A percentile compares a stretch with the other conserved stretches of the same genome.
Conservation (phyloP, 495 filamentous ascomycete genomes). For the Talaromyces proteolyticus region DNA sequence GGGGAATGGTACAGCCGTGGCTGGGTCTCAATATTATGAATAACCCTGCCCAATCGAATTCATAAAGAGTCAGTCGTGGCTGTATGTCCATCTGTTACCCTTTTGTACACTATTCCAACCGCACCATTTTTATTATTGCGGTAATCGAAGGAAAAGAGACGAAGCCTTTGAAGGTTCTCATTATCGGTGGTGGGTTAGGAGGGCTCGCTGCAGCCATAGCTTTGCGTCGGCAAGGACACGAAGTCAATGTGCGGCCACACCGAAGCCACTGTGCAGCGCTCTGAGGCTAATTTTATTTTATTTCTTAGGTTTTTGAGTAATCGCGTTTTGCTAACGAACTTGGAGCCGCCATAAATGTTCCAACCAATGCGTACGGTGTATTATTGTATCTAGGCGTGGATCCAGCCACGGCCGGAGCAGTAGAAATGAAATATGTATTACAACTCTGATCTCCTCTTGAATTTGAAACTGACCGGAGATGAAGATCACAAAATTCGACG, state of each 20-base stretch:
- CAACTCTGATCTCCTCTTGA: background rate
- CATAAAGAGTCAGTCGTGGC: no score
- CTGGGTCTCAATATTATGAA: no score
- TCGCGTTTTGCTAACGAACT: constrained; percentile 46
- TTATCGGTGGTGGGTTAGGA: constrained; percentile 54
- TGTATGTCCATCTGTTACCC: no score
- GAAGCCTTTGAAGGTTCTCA: constrained; percentile 26
- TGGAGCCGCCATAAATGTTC: constrained; percentile 51
- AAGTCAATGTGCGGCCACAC: constrained; percentile 34
- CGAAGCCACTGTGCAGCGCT: background rate
- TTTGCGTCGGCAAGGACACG: constrained; percentile 46
- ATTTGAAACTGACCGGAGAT: background rate
- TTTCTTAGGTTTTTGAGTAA: constrained; percentile 50
- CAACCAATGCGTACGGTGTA: constrained; percentile 48
- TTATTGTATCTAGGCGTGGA: constrained; percentile 37
- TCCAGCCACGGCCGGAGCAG: constrained; percentile 25
- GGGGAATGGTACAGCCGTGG: no score
- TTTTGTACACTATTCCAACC: no score
- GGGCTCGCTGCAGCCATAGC: constrained; percentile 49
- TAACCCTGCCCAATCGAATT: no score
- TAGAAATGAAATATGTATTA: constrained; percentile 14
- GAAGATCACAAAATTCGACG: background rate
- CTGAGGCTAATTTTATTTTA: background rate
- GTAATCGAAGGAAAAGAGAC: background rate
- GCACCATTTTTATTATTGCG: no score